Evolutionary conservation across 768 basidiomycete species (phyloP), one percentile per base, ranked within the genome.

Genomic region (Mycena filopes): DNA sequence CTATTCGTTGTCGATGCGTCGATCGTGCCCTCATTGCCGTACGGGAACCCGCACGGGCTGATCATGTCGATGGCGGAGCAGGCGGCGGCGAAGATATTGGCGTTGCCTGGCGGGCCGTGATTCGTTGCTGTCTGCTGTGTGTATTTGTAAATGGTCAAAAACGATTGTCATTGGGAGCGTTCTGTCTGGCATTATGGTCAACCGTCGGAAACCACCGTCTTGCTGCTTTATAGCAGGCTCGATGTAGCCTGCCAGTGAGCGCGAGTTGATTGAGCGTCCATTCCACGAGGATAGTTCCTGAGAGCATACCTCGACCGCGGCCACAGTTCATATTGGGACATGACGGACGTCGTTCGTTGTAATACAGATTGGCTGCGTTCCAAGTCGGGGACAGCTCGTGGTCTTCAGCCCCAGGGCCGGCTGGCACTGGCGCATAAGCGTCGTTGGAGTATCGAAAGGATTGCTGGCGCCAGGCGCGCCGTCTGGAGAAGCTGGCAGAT

Each of bases 1-100:
- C 42, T 58, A 76, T 83, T 83, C 69, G 70, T 83, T 40, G 75
- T 80, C 20, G 82, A 83, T 67, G 81, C 81, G 0, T 79, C 79
- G 16, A 82, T 83, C 42, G 59, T 67, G 21, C 68, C 65, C 12
- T 43, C 63, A 25, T 29, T 70, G 12, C 66, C 62, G 15, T 75
- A 74, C 40, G 79, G 79, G 10, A 82, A 82, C 63, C 80, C 81
- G 2, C 80, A 80, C 55, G 81, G 78, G 3, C 47, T 65, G 66
- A 50, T 82, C 57, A 81, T 82, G 81, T 75, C 77, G 2, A 75
- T 74, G 20, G 80, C 80, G 1, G 81, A 82, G 66, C 78, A 80
- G 63, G 81, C 80, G 10, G 75, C 73, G 13, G 76, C 79, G 25
- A 81, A 78, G 69, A 79, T 83, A 55, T 71, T 82, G 41, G 81